Base-by-base conservation (phyloP, 768 basidiomycete genomes). In the Suillus alpinus region DNA sequence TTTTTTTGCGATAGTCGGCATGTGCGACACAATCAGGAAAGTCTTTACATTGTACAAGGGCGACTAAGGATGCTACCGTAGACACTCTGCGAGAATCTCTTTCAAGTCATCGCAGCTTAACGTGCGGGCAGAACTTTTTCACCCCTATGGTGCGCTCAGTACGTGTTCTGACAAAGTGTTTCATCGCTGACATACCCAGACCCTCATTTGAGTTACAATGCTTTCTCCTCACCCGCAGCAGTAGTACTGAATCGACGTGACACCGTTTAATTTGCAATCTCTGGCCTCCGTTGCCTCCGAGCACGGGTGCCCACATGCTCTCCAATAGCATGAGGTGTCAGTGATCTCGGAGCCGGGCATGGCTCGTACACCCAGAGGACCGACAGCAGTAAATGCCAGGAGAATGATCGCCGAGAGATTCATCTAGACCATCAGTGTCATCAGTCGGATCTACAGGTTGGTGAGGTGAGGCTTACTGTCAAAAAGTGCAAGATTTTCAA, bases 201-300 rank as follows among this genome's bases (percentile, higher is more conserved):
- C 43, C 36, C 5, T 32, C 32, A 4, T 32, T 5, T 32, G 32
- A 32, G 26, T 26, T 3, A 26, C 26, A 26, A 26, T 26, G 26
- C 2, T 26, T 26, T 26, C 26, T 26, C 26, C 26, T 26, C 26
- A 26, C 26, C 26, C 3, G 20, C 13, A 5, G 47, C 58, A 58
- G 43, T 59, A 57, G 31, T 58, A 61, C 13, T 14, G 8, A 23
- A 31, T 29, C 31, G 3, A 13, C 37, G 12, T 12, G 13, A 14
- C 37, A 37, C 47, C 32, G 20, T 37, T 29, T 44, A 64, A 39
- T 3, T 41, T 57, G 16, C 65, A 60, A 4, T 13, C 12, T 14
- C 37, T 37, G 12, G 12, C 12, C 4, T 4, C 12, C 29, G 39
- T 6, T 50, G 13, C 6, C 57, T n/a, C 2, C 18, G 47, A 52